phyloP scores from a whole-genome alignment of 108 stramenopile genomes.

The Nitzschia inconspicua region DNA sequence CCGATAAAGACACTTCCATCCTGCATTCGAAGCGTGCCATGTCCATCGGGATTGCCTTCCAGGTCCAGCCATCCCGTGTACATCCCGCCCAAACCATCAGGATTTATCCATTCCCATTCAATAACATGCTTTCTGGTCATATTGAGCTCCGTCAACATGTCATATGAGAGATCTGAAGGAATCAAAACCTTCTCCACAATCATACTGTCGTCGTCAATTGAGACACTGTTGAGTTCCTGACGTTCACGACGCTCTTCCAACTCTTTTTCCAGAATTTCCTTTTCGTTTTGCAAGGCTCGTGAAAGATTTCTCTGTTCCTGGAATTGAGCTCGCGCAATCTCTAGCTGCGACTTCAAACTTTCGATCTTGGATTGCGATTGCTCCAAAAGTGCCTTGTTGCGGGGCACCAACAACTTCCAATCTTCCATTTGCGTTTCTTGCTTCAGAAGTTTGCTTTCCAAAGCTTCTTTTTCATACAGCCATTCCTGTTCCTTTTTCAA shows the following conservation, averaged over 20 bases:
- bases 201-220: not conserved
- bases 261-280: not conserved
- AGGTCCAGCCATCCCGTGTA: slow-evolving; percentile 44
- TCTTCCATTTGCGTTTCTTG: slow-evolving; percentile 22
- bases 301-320: not conserved
- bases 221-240: not conserved
- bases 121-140: slow-evolving; percentile 22
- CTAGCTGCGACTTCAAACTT: not conserved
- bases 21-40: slow-evolving; percentile 36
- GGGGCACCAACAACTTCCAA: slow-evolving; percentile 17
- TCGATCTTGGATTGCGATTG: slow-evolving; percentile 10
- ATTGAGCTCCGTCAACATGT: not conserved
- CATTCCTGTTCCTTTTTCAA: not conserved
- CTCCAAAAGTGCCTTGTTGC: slow-evolving; percentile 27
- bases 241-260: not conserved
- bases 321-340: not conserved
- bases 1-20: slow-evolving; percentile 46
- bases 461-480: not conserved
- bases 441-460: slow-evolving; percentile 13
- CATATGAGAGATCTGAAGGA: slow-evolving; percentile 3
- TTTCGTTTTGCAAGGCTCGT: not conserved
- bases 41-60: slow-evolving; percentile 36
- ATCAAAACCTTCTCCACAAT: not conserved
- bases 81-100: slow-evolving; percentile 12
- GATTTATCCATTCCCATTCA: slow-evolving; percentile 29